Evolutionary conservation across 1,284 basidiomycete species (phyloP).

Genomic region (Entoloma clypeatum): DNA sequence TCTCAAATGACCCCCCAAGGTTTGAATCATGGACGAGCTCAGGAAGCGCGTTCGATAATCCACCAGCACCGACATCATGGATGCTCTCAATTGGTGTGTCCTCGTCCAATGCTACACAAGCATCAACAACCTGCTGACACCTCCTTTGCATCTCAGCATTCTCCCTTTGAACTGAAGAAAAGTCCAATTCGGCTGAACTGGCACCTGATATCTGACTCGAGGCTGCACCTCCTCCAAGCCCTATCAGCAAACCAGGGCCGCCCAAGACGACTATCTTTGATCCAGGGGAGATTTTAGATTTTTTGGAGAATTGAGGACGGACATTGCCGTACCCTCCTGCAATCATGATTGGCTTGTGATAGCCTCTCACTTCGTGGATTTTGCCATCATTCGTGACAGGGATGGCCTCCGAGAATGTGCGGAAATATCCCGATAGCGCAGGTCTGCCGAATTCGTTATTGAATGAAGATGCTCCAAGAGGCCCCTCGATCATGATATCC

Average conservation of each 20-base stretch:
- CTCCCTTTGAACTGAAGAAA: constrained; percentile 95
- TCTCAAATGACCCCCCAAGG: constrained; percentile 92
- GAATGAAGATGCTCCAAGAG: constrained; percentile 92
- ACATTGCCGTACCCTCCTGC: constrained; percentile 97
- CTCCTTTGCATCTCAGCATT: constrained; percentile 98
- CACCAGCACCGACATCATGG: constrained; percentile 98
- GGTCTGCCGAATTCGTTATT: constrained; percentile 99
- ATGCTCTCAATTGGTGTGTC: constrained; percentile 91
- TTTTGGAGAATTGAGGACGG: constrained; percentile 74
- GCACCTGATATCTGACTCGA: constrained; percentile 89
- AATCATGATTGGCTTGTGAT: constrained; percentile 99
- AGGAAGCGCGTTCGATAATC: constrained; percentile 93
- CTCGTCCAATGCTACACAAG: constrained; percentile 68
- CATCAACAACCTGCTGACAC: constrained; percentile 96
- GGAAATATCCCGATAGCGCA: constrained; percentile 81
- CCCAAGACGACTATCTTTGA: constrained; percentile 94
- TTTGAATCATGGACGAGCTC: constrained; percentile 95
- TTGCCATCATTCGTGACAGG: constrained; percentile 40
- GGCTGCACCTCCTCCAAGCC: constrained; percentile 94
- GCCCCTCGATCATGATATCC: constrained; percentile 97
- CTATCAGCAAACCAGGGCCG: constrained; percentile 95
- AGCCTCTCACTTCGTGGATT: constrained; percentile 77
- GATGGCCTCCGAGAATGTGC: constrained; percentile 81
- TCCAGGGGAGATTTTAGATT: constrained; percentile 70
- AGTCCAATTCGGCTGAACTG: constrained; percentile 90